These are phyloP conservation scores for Penicillium vulpinum DNA, from an alignment of 2,329 filamentous ascomycete species.

Conservation along the genomic window DNA sequence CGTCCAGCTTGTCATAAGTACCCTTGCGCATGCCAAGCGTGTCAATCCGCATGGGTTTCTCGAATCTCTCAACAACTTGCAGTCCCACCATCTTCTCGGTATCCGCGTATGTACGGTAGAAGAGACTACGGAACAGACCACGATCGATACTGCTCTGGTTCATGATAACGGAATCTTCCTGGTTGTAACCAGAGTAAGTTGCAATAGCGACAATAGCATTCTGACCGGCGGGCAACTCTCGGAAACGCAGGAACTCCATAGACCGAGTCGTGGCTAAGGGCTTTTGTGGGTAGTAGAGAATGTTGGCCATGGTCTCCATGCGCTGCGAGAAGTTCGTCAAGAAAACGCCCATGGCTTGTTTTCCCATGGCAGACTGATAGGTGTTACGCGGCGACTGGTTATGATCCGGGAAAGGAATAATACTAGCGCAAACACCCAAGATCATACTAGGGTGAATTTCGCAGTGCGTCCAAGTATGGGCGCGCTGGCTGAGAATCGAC, in stretches of 20 bases:
- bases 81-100: constrained; percentile 95
- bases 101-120: constrained; percentile 96
- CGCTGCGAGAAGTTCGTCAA: constrained; percentile 94
- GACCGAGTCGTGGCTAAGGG: constrained; percentile 92
- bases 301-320: constrained; percentile 99
- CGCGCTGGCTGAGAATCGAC: constrained; percentile 80
- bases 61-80: constrained; percentile 88
- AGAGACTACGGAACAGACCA: constrained; percentile 93
- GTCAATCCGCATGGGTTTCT: constrained; percentile 86
- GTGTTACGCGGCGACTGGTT: constrained; percentile 98
- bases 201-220: constrained; percentile 98
- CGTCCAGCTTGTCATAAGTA: constrained; percentile 95
- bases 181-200: constrained; percentile 98
- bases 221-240: constrained; percentile 92
- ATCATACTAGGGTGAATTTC: constrained; percentile 99
- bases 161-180: constrained; percentile 99
- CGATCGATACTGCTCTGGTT: constrained; percentile 99
- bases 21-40: constrained; percentile 92
- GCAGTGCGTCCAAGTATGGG: constrained; percentile 94
- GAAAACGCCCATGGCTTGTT: constrained; percentile 99
- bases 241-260: constrained; percentile 98
- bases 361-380: constrained; percentile 99
- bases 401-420: constrained; percentile 99
- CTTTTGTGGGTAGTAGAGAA: constrained; percentile 98
- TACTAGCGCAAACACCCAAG: constrained; percentile 95